Evolutionary conservation across 106 monocot species (phyloP), one percentile per base, ranked within the genome.

Genomic region (Allium fistulosum): DNA sequence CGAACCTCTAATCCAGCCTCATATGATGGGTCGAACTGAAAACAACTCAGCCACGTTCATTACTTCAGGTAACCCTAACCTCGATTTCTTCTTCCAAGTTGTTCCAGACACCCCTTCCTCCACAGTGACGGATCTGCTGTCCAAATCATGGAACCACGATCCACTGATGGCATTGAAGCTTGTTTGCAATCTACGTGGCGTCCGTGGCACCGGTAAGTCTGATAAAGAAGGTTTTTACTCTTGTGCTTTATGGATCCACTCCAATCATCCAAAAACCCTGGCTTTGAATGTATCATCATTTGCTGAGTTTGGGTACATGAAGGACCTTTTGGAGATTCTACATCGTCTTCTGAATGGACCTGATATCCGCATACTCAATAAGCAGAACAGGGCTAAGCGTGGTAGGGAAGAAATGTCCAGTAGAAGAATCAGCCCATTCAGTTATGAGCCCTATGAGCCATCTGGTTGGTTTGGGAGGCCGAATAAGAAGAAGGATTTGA

Each of bases 241-340:
- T 48, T 14, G 78, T 11, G 77, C 78, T 8, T 75, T 85, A 48
- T 81, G 80, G 81, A 67, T 85, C 45, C 85, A 85, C 46, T 7
- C 10, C 8, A 66, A 84, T 68, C 84, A 84, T 49, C 84, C 84
- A 46, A 85, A 75, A 58, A 85, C 85, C 37, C 71, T 85, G 0
- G 78, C 80, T 11, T 74, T 81, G 49, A 85, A 85, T 55, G 68
- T 65, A 17, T 57, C 48, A 0, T 60, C 56, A 2, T 47, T 84
- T 50, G 79, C 77, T 11, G 73, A 70, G 13, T 77, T 84, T 50
- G 84, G 84, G 15, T 84, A 80, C 65, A 67, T 84, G 68, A 84
- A 84, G 70, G 84, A 84, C 26, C 73, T 84, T 27, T 79, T 68
- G 9, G 84, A 80, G 73, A 84, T 84, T 57, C 79, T 84, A 55